These are phyloP conservation scores for Yarrowia osloensis DNA, from an alignment of 805 yeast genomes.

Conservation along the genomic window DNA sequence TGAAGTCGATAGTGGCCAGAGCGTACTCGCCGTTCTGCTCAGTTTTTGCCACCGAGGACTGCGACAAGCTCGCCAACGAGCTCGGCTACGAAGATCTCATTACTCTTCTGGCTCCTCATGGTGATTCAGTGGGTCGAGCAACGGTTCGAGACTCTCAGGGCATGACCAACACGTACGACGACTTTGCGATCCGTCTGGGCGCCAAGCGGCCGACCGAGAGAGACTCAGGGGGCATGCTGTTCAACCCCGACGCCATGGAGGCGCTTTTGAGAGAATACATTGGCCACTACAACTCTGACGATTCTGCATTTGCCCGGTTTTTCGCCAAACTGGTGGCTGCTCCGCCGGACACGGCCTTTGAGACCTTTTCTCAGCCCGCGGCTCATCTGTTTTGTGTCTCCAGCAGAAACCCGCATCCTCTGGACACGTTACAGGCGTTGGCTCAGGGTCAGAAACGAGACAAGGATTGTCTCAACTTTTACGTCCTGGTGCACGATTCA, in stretches of 20 bases:
- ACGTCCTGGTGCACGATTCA: constrained; percentile 53
- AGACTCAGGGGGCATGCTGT: constrained; percentile 37
- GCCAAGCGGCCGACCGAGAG: constrained; percentile 42
- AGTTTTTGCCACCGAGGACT: constrained; percentile 45
- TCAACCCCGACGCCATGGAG: constrained; percentile 31
- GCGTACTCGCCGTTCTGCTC: constrained; percentile 44
- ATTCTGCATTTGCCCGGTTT: constrained; percentile 46
- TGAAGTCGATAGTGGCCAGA: constrained; percentile 50
- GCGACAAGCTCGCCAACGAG: constrained; percentile 48
- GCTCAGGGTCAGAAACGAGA: constrained; percentile 54
- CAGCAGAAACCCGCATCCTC: constrained; percentile 58
- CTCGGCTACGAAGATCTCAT: constrained; percentile 49
- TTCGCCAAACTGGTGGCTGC: constrained; percentile 62
- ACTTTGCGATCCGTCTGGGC: constrained; percentile 49
- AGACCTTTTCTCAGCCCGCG: constrained; percentile 84
- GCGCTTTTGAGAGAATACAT: constrained; percentile 31
- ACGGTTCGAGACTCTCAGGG: constrained; percentile 55
- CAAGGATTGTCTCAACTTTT: constrained; percentile 60
- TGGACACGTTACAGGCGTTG: constrained; percentile 53
- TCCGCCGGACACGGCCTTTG: constrained; percentile 69
- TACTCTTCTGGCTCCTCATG: constrained; percentile 54
- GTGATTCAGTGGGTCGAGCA: constrained; percentile 50
- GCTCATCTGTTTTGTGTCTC: constrained; percentile 70
- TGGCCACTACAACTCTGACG: constrained; percentile 15
- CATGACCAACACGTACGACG: constrained; percentile 52